Evolutionary conservation across 768 basidiomycete species (phyloP).

Genomic region (Xerocomus brunneocitrinus): DNA sequence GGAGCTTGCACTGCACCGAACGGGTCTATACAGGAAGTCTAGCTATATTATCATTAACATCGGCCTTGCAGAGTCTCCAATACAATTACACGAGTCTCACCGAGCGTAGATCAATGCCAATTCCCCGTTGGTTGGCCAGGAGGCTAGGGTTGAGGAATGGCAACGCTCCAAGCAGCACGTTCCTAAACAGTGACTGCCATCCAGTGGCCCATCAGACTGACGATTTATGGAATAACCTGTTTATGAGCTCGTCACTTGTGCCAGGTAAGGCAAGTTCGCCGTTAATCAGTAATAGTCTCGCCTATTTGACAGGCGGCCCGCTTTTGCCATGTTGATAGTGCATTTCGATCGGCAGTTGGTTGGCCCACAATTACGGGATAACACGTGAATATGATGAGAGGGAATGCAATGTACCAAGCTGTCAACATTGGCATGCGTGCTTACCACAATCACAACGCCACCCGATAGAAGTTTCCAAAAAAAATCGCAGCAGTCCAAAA

Average conservation of each 20-base stretch:
- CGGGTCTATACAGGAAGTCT: too few relatives aligned
- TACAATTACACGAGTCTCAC: neutral
- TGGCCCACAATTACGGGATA: neutral
- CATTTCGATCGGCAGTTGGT: neutral
- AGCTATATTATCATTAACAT: too few relatives aligned
- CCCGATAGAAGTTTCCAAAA: neutral
- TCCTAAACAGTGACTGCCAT: neutral
- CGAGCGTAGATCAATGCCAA: neutral
- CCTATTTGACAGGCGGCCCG: neutral
- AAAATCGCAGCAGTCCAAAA: neutral
- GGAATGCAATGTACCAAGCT: neutral
- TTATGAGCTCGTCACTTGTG: neutral
- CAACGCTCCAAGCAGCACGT: neutral
- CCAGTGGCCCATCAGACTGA: neutral
- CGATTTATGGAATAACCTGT: neutral
- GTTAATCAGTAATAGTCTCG: neutral
- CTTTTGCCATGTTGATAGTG: neutral
- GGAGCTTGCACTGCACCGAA: too few relatives aligned
- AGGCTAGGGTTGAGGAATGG: neutral
- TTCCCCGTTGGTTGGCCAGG: neutral
- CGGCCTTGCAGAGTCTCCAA: too few relatives aligned
- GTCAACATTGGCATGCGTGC: constrained; percentile 10
- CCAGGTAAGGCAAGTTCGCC: neutral
- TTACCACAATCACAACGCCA: constrained; percentile 1
- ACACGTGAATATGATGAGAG: neutral